Base-by-base conservation (phyloP, 2,329 filamentous ascomycete genomes). In the Scedosporium boydii region DNA sequence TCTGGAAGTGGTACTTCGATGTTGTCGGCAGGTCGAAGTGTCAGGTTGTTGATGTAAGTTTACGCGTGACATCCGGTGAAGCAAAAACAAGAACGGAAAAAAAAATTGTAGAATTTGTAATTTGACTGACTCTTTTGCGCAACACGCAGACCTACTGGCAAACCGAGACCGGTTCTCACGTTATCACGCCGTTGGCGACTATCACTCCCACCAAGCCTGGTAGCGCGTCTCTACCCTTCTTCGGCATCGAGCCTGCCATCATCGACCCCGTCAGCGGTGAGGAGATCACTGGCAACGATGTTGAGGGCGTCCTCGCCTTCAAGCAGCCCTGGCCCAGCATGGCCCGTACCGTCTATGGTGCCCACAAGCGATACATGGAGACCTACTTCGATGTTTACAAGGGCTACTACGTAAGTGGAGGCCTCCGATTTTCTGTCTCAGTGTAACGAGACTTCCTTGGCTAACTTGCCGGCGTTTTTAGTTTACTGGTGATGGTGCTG, bases 1-100 rank as follows among this genome's bases (percentile, higher is more conserved):
- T 99, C 64, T 99, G 95, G 95, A 98, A 98, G 79, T 99, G 95
- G 95, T 99, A 98, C 79, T 93, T 92, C 74, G 92, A 98, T 76
- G 84, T 89, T 68, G 92, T 99, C 61, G 95, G 95, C 71, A 96
- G 92, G 82, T 88, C 93, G 76, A 88, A 96, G 75, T 89, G 91
- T 58, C 95, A 99, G 72, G 82, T 99, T 74, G 88, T 97, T 62
- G 95, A 99, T 75, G 92, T 96, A 80, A 84, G 91, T 85, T 61
- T 21, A 5, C 48, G 6, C 56, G 3, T 14, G 34, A 14, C 34
- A 38, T 38, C 34, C 21, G 44, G 27, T 42, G 57, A 34, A 34
- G 1, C 6, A 4, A 58, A 34, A 34, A 1, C 3, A 34, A 34
- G 2, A 38, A 34, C 10, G 3, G 2, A 48, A 18, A 48, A 16